Evolutionary conservation across 2,329 filamentous ascomycete genomes (phyloP).

Genomic region (Zalaria obscura): DNA sequence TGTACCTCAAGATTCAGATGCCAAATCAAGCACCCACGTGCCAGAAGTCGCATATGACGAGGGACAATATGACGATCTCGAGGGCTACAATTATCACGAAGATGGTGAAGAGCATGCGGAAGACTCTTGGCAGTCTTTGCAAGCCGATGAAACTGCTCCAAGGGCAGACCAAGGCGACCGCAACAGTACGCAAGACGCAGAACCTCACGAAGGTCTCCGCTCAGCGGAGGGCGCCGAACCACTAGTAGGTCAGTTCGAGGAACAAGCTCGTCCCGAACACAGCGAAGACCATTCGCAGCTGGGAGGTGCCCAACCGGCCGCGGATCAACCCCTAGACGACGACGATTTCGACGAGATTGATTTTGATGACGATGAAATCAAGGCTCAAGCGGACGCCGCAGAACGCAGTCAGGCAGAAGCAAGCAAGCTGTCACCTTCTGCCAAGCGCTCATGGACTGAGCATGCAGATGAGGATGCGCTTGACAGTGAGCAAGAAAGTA

Average conservation of each 20-base stretch:
- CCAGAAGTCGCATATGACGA: neutral
- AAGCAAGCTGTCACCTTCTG: slow-evolving; percentile 2
- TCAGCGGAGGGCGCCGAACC: neutral
- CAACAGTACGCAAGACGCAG: no score
- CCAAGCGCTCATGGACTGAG: slow-evolving; percentile 1
- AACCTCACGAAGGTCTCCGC: neutral
- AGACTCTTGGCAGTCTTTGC: neutral
- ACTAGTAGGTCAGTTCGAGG: neutral
- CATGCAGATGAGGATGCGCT: slow-evolving; percentile 4
- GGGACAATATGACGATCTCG: neutral
- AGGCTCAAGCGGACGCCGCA: slow-evolving; percentile 5
- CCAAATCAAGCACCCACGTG: neutral
- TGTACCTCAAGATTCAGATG: neutral
- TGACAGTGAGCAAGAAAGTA: slow-evolving; percentile 4
- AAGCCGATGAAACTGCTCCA: neutral
- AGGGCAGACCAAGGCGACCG: neutral
- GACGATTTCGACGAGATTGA: slow-evolving; percentile 9
- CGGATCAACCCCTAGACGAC: neutral
- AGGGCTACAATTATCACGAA: neutral
- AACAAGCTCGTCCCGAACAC: neutral
- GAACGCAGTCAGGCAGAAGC: neutral
- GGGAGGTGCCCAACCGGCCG: neutral
- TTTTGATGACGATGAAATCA: slow-evolving; percentile 10
- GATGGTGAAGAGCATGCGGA: neutral
- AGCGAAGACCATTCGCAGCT: neutral